Conservation (phyloP, 2,329 filamentous ascomycete species). For the Hymenoscyphus infarciens region DNA sequence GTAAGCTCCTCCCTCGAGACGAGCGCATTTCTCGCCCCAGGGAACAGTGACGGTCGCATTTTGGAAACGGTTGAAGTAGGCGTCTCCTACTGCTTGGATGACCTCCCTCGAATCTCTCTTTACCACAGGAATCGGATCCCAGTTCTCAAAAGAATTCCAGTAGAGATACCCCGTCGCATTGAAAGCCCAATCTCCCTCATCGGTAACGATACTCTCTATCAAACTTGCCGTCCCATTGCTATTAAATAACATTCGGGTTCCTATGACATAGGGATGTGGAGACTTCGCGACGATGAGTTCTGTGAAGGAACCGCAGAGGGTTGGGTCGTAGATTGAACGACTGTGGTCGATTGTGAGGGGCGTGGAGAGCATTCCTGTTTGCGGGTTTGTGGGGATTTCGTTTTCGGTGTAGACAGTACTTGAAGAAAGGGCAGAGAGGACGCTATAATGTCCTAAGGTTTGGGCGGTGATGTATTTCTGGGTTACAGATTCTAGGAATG, state of each 20-base stretch:
- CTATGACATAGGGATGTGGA: slow-evolving; percentile 18
- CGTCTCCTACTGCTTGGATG: slow-evolving; percentile 19
- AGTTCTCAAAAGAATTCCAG: slow-evolving; percentile 14
- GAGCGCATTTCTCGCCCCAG: slow-evolving; percentile 14
- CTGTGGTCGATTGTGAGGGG: slow-evolving; percentile 18
- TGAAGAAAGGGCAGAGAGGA: neutral
- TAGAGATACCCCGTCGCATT: slow-evolving; percentile 18
- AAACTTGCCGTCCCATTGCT: slow-evolving; percentile 9
- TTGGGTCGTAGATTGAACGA: slow-evolving; percentile 17
- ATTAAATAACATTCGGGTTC: slow-evolving; percentile 18
- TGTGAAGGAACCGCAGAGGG: slow-evolving; percentile 15
- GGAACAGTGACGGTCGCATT: slow-evolving; percentile 13
- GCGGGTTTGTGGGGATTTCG: slow-evolving; percentile 5
- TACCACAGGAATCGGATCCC: slow-evolving; percentile 12
- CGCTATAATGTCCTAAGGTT: slow-evolving; percentile 4
- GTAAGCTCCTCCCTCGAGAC: slow-evolving; percentile 21
- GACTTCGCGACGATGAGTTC: slow-evolving; percentile 17
- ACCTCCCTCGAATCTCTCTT: slow-evolving; percentile 16
- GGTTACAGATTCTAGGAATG: slow-evolving; percentile 16
- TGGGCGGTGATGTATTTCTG: slow-evolving; percentile 16
- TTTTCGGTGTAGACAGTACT: slow-evolving; percentile 16
- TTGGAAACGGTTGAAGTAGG: slow-evolving; percentile 18
- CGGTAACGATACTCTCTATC: slow-evolving; percentile 16
- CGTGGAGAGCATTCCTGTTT: slow-evolving; percentile 6
- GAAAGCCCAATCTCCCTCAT: slow-evolving; percentile 21